Conservation (phyloP, 2,329 filamentous ascomycete genomes). For the Tricladium varicosporioides region DNA sequence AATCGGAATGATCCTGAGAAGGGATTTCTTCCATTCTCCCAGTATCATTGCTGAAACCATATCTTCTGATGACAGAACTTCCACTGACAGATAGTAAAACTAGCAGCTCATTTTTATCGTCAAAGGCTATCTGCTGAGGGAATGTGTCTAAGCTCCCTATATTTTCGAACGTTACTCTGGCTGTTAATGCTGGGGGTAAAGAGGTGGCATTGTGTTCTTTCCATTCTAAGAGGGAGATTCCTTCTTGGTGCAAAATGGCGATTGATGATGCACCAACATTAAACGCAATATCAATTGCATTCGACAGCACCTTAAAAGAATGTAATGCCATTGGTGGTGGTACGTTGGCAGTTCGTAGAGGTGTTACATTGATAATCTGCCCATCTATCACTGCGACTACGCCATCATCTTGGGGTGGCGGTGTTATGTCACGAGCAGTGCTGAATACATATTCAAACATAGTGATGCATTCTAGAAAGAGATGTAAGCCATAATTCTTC, state of each 20-base stretch:
- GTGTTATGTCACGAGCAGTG: constrained; percentile 65
- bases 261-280: constrained; percentile 62
- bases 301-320: constrained; percentile 61
- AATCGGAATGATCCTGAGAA: constrained; percentile 8
- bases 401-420: constrained; percentile 73
- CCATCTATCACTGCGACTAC: constrained; percentile 85
- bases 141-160: constrained; percentile 14
- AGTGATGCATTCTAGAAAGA: constrained; percentile 45
- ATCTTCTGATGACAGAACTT: constrained; percentile 21
- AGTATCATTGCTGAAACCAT: constrained; percentile 28
- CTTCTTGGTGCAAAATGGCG: constrained; percentile 67
- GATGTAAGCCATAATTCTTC: constrained; percentile 7
- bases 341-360: constrained; percentile 77
- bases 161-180: constrained; percentile 40
- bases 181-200: constrained; percentile 42
- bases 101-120: constrained; percentile 22
- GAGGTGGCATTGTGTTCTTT: constrained; percentile 56
- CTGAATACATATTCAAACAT: constrained; percentile 67
- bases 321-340: constrained; percentile 91
- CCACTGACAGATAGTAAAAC: constrained; percentile 16
- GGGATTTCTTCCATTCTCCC: constrained; percentile 27
- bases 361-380: constrained; percentile 74
- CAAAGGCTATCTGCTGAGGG: constrained; percentile 31
- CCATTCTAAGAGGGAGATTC: constrained; percentile 70
- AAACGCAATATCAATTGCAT: constrained; percentile 73